These are phyloP conservation scores for Euptelea pleiosperma DNA, from an alignment of 164 flowering plant genomes.

Conservation along the genomic window DNA sequence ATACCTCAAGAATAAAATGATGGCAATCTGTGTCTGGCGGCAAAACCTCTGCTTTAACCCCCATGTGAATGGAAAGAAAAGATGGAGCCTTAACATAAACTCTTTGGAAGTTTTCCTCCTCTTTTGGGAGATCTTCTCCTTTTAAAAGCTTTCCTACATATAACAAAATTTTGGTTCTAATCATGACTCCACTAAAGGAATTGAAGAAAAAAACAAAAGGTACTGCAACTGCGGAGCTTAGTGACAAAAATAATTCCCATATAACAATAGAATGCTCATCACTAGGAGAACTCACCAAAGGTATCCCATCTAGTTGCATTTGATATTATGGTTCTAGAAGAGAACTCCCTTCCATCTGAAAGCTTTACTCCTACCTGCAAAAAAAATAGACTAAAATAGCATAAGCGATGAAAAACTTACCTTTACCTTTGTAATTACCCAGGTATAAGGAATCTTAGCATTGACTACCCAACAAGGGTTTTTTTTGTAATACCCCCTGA, in stretches of 20 bases:
- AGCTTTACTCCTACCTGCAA: slow-evolving; percentile 85
- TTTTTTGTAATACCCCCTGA: no score
- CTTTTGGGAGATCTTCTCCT: slow-evolving; percentile 68
- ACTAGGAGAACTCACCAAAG: slow-evolving; percentile 59
- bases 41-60: slow-evolving; percentile 78
- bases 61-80: slow-evolving; percentile 97
- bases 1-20: slow-evolving; percentile 94
- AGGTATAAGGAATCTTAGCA: not conserved
- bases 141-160: slow-evolving; percentile 73
- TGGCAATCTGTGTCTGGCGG: slow-evolving; percentile 96
- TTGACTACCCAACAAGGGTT: no score
- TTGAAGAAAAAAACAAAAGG: no score
- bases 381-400: slow-evolving; percentile 9
- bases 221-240: no score
- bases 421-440: not conserved
- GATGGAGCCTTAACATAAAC: slow-evolving; percentile 94
- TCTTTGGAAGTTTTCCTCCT: slow-evolving; percentile 81
- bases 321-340: slow-evolving; percentile 77
- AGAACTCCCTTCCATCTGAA: slow-evolving; percentile 85
- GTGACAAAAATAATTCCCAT: no score
- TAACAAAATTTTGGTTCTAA: not conserved
- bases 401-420: slow-evolving; percentile 9
- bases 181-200: not conserved
- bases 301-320: slow-evolving; percentile 99
- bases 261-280: slow-evolving; percentile 1